Evolutionary conservation across 2,329 filamentous ascomycete genomes (phyloP).

Genomic region (Tolypocladium ovalisporum): DNA sequence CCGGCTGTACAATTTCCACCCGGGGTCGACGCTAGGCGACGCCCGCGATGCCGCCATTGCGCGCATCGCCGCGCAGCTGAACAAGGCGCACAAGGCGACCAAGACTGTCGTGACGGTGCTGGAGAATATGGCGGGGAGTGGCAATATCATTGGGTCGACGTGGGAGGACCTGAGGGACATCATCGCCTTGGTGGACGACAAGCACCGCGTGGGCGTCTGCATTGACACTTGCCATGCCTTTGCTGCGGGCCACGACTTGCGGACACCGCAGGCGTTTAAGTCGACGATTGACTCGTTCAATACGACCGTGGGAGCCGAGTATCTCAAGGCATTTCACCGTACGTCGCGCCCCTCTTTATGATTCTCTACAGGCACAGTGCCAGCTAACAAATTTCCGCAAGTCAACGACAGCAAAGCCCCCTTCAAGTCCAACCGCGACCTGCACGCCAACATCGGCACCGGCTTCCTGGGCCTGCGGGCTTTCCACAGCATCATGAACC

Average conservation of each 20-base stretch:
- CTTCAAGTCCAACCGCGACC: slow-evolving; percentile 66
- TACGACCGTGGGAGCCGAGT: slow-evolving; percentile 61
- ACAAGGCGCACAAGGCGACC: slow-evolving; percentile 69
- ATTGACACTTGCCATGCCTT: slow-evolving; percentile 96
- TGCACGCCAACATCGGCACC: slow-evolving; percentile 94
- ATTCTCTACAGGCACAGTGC: neutral
- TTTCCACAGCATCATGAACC: slow-evolving; percentile 87
- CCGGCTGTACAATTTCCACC: slow-evolving; percentile 94
- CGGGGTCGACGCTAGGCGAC: slow-evolving; percentile 66
- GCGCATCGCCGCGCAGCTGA: slow-evolving; percentile 73
- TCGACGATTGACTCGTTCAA: slow-evolving; percentile 69
- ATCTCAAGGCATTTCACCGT: slow-evolving; percentile 72
- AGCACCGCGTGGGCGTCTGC: slow-evolving; percentile 80
- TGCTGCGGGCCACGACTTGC: slow-evolving; percentile 84
- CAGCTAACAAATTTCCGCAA: slow-evolving; percentile 7
- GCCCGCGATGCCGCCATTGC: slow-evolving; percentile 58
- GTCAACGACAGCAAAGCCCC: slow-evolving; percentile 95
- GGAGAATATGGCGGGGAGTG: slow-evolving; percentile 90
- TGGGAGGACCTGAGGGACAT: slow-evolving; percentile 84
- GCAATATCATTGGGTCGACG: slow-evolving; percentile 74
- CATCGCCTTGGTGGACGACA: slow-evolving; percentile 69
- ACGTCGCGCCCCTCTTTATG: slow-evolving; percentile 4
- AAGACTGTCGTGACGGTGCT: slow-evolving; percentile 69
- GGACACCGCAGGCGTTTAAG: slow-evolving; percentile 61
- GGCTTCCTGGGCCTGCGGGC: slow-evolving; percentile 84